Conservation (phyloP, 2,329 filamentous ascomycete species). For the Calonectria crousiana region DNA sequence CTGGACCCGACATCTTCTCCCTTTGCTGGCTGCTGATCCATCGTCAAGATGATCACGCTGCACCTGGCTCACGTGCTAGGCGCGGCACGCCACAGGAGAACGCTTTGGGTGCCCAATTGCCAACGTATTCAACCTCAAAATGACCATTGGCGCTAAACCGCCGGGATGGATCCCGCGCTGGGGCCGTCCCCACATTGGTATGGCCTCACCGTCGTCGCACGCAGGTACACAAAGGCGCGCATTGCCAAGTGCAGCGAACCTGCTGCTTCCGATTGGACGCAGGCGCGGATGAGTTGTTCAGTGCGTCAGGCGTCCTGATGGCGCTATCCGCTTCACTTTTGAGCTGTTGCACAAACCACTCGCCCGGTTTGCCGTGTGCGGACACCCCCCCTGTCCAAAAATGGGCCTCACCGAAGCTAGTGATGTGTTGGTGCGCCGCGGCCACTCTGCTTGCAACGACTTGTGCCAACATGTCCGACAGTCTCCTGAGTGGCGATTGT, state of each 20-base stretch:
- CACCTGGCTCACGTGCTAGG: neutral
- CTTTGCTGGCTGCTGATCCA: neutral
- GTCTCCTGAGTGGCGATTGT: neutral
- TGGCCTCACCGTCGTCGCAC: neutral
- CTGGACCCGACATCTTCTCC: no score
- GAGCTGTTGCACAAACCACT: neutral
- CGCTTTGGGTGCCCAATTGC: neutral
- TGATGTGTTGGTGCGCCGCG: neutral
- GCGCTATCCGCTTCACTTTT: neutral
- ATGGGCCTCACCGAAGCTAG: neutral
- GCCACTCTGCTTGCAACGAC: neutral
- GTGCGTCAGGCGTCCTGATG: no score
- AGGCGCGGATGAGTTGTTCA: neutral
- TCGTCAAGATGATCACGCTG: neutral
- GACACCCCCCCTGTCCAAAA: neutral
- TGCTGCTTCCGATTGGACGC: neutral
- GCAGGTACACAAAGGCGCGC: neutral
- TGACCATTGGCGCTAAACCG: neutral
- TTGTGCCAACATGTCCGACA: neutral
- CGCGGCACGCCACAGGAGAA: neutral
- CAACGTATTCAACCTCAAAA: neutral
- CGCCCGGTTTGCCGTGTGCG: no score
- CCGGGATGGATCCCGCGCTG: neutral
- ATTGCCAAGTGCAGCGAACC: neutral
- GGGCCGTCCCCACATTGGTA: neutral